Evolutionary conservation across 192 early-diverging fungal species (phyloP).

Genomic region (Spizellomyces punctatus): DNA sequence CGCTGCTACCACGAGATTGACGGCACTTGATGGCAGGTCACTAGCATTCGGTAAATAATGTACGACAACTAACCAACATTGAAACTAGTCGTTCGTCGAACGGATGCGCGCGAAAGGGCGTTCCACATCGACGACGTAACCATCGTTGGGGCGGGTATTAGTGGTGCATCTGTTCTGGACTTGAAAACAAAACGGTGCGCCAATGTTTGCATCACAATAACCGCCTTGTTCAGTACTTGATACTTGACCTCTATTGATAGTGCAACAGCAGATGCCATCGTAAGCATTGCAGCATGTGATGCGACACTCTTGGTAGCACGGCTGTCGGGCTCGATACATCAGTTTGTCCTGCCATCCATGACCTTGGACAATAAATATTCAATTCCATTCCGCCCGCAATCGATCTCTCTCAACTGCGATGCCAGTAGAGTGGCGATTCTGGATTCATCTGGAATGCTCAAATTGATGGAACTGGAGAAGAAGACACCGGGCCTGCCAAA

Average conservation of each 20-base stretch:
- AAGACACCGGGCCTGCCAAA: neutral
- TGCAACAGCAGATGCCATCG: constrained; percentile 46
- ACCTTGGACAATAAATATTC: constrained; percentile 51
- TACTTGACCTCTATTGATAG: neutral
- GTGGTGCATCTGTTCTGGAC: neutral
- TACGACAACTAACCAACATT: constrained; percentile 28
- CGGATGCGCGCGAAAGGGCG: constrained; percentile 44
- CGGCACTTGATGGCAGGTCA: constrained; percentile 40
- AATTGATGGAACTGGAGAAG: constrained; percentile 52
- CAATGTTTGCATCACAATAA: neutral
- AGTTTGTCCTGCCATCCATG: constrained; percentile 54
- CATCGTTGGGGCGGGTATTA: constrained; percentile 26
- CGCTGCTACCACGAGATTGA: constrained; percentile 37
- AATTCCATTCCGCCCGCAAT: constrained; percentile 36
- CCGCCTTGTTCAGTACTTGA: neutral
- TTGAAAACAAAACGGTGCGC: constrained; percentile 25
- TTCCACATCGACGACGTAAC: constrained; percentile 59
- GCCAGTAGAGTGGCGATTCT: constrained; percentile 44
- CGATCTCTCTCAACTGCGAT: constrained; percentile 50
- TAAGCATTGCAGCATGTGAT: constrained; percentile 43
- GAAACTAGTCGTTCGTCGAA: constrained; percentile 38
- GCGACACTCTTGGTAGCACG: constrained; percentile 48
- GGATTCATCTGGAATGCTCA: constrained; percentile 54
- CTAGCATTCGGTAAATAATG: constrained; percentile 26
- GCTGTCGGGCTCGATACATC: constrained; percentile 49